phyloP scores from a whole-genome alignment of 2,329 filamentous ascomycete genomes.

The Thelonectria olida region DNA sequence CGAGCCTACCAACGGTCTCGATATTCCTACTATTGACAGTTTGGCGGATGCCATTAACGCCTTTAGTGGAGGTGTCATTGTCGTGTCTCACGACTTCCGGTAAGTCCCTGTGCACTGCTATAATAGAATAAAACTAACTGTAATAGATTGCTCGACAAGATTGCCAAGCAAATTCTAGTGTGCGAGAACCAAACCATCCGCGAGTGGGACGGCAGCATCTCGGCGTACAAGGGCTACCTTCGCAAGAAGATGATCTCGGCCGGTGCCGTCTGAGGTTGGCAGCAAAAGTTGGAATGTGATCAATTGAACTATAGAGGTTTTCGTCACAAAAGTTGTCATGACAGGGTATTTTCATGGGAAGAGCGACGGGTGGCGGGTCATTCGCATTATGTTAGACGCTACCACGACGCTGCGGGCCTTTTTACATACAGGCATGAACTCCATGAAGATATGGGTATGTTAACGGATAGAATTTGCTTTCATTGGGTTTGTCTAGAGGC shows the following conservation, averaged over 20 bases:
- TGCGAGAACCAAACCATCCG: conserved; percentile 97
- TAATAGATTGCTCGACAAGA: conserved; percentile 92
- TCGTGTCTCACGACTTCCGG: conserved; percentile 99
- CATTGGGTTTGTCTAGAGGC: conserved; percentile 35
- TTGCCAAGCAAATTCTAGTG: conserved; percentile 99
- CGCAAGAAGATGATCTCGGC: conserved; percentile 97
- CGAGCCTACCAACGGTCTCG: conserved; percentile 98
- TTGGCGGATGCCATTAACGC: conserved; percentile 97
- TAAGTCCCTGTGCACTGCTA: conserved; percentile 55
- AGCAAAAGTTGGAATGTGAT: conserved; percentile 28
- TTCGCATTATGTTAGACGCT: conserved; percentile 42
- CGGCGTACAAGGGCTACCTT: conserved; percentile 97
- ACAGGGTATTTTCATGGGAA: conserved; percentile 43
- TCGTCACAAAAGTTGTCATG: conserved; percentile 42
- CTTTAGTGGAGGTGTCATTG: conserved; percentile 94
- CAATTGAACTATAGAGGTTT: conserved; percentile 44
- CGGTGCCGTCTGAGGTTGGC: conserved; percentile 77
- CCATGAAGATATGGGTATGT: conserved; percentile 43
- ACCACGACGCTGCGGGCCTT: conserved; percentile 41
- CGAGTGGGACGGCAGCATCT: conserved; percentile 88
- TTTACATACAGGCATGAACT: conserved; percentile 39
- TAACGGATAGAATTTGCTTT: conserved; percentile 47
- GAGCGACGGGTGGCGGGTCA: conserved; percentile 40
- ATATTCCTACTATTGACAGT: conserved; percentile 98
- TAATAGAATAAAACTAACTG: conserved; percentile 25